A percentile compares a stretch with the other conserved stretches of the same genome.
Evolutionary conservation across 192 early-diverging fungal genomes (phyloP).

Genomic region (Phycomyces blakesleeanus): DNA sequence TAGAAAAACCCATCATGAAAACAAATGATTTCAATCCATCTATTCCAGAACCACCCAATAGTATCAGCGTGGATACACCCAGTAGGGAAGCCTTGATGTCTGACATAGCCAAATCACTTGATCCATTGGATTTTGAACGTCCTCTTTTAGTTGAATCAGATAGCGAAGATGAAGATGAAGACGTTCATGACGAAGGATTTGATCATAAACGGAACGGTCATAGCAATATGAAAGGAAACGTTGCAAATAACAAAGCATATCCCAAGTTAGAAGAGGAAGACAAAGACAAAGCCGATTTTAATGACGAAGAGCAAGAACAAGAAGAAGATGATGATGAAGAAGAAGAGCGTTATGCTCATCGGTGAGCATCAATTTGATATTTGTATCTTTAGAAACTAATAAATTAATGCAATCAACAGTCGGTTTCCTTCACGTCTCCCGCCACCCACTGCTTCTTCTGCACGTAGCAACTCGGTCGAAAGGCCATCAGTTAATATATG

Average conservation of each 20-base stretch:
- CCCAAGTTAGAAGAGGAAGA: too few relatives aligned
- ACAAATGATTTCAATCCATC: too few relatives aligned
- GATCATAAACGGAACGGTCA: too few relatives aligned
- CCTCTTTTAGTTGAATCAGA: background rate
- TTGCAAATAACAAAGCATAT: too few relatives aligned
- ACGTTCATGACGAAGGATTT: background rate
- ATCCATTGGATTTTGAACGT: background rate
- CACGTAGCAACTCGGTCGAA: background rate
- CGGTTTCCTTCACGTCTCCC: background rate
- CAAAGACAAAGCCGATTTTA: too few relatives aligned
- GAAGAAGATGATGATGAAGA: background rate
- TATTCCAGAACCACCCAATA: too few relatives aligned
- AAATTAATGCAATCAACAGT: background rate
- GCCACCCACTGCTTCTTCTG: background rate
- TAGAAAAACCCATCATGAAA: background rate
- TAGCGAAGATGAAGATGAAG: background rate
- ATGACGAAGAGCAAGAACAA: background rate
- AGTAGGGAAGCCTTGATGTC: background rate
- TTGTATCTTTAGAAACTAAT: background rate
- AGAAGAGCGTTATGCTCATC: conserved; percentile 1
- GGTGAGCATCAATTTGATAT: background rate
- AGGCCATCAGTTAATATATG: background rate
- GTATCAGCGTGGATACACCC: too few relatives aligned
- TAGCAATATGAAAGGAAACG: background rate
- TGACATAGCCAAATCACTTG: background rate